phyloP scores from a whole-genome alignment of 1,284 basidiomycete genomes.

The Ganoderma lingzhi region DNA sequence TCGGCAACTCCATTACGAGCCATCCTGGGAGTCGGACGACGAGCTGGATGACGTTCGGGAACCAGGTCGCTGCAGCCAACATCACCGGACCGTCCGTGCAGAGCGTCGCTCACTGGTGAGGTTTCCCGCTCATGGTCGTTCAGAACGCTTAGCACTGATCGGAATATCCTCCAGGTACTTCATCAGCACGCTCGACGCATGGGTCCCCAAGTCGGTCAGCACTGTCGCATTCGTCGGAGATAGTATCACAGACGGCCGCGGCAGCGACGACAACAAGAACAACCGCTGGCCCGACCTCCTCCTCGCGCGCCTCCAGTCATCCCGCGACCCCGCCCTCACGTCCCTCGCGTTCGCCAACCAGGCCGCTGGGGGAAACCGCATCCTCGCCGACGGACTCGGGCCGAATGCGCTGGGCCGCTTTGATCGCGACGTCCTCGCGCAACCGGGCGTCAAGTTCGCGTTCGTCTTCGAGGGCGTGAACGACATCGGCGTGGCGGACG shows the following conservation, averaged over 20 bases:
- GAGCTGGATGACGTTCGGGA: conserved; percentile 50
- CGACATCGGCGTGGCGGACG: conserved; percentile 53
- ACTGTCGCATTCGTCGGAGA: conserved; percentile 57
- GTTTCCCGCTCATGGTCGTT: not conserved
- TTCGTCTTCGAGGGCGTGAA: conserved; percentile 64
- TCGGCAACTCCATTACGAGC: conserved; percentile 49
- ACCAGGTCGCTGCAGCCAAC: conserved; percentile 46
- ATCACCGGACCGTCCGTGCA: conserved; percentile 42
- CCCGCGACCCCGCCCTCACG: conserved; percentile 39
- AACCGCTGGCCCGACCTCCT: conserved; percentile 58
- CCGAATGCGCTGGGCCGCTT: conserved; percentile 56
- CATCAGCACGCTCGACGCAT: conserved; percentile 53
- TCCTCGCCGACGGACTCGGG: conserved; percentile 56
- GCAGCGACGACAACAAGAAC: conserved; percentile 47
- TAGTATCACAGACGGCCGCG: conserved; percentile 52
- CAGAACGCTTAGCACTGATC: not conserved
- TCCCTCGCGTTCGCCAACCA: conserved; percentile 56
- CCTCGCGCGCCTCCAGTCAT: conserved; percentile 48
- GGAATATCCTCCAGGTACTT: conserved; percentile 45
- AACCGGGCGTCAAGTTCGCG: conserved; percentile 51
- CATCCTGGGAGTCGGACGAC: conserved; percentile 61
- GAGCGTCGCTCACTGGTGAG: conserved; percentile 52
- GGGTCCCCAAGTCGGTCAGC: conserved; percentile 41
- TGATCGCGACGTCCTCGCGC: conserved; percentile 58
- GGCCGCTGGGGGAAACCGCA: conserved; percentile 59